phyloP scores from a whole-genome alignment of 306 rosid species.

The Ceratonia siliqua region DNA sequence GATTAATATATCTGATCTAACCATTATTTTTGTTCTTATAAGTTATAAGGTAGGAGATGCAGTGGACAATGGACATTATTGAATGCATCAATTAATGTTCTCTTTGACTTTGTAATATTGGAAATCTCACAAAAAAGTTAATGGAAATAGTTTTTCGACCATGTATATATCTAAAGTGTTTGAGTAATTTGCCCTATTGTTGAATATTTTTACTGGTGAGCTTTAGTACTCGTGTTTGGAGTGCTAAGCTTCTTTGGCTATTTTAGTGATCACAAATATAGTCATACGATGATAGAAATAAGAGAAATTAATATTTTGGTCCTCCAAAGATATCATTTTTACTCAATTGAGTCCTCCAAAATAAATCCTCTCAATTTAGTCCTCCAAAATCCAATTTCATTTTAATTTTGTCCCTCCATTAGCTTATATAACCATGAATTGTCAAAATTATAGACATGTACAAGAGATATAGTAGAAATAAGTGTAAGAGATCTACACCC shows the following conservation, averaged over 20 bases:
- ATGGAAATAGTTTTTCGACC: not conserved
- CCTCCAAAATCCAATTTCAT: too few relatives aligned
- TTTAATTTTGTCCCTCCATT: too few relatives aligned
- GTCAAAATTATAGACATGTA: too few relatives aligned
- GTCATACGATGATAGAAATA: slow-evolving; percentile 1
- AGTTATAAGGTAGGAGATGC: not conserved
- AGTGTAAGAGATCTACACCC: too few relatives aligned
- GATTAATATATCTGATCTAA: not conserved
- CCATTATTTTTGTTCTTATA: not conserved
- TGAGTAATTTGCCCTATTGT: not conserved
- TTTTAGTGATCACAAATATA: not conserved
- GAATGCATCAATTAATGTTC: not conserved
- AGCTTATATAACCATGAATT: too few relatives aligned
- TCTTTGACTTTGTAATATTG: not conserved
- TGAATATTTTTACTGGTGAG: not conserved
- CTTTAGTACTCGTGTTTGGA: not conserved
- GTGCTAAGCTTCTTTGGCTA: not conserved
- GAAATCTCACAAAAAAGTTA: not conserved
- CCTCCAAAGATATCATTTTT: too few relatives aligned
- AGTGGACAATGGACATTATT: not conserved
- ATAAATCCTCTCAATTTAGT: too few relatives aligned
- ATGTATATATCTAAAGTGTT: not conserved
- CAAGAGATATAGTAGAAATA: too few relatives aligned
- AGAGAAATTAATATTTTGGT: too few relatives aligned
- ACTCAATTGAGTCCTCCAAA: too few relatives aligned